Evolutionary conservation across 352 stramenopile genomes (phyloP).

Genomic region (Pythium periplocum): DNA sequence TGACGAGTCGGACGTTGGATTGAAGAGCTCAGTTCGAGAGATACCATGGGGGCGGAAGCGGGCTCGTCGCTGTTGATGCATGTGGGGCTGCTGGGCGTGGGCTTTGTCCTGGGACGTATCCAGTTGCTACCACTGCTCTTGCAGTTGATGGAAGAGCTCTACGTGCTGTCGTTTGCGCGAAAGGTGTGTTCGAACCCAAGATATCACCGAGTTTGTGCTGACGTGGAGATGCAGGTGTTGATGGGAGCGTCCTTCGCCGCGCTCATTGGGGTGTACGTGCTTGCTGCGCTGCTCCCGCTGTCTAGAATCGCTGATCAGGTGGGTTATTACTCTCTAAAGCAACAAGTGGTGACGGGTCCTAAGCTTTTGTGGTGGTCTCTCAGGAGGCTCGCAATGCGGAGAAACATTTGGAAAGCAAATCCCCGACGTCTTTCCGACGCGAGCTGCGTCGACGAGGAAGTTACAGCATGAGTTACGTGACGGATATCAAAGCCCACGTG

Average conservation of each 20-base stretch:
- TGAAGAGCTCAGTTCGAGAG: conserved; percentile 1
- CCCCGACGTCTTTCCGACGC: conserved; percentile 68
- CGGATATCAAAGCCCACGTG: conserved; percentile 84
- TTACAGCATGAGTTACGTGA: conserved; percentile 86
- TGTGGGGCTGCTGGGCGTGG: conserved; percentile 48
- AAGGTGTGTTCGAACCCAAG: conserved; percentile 28
- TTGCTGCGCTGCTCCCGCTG: conserved; percentile 55
- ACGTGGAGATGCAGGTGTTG: conserved; percentile 19
- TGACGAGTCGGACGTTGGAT: conserved; percentile 4
- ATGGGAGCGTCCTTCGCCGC: conserved; percentile 34
- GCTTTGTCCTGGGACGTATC: conserved; percentile 59
- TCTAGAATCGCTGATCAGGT: conserved; percentile 40
- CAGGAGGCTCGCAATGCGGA: conserved; percentile 24
- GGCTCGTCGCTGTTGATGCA: conserved; percentile 60
- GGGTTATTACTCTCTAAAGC: conserved; percentile 4
- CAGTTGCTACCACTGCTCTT: conserved; percentile 39
- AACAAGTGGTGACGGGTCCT: neutral
- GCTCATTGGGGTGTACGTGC: conserved; percentile 55
- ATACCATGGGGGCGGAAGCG: conserved; percentile 31
- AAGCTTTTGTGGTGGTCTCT: neutral
- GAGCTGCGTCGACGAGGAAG: conserved; percentile 77
- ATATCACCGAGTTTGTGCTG: too few species aligned
- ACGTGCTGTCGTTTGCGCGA: conserved; percentile 27
- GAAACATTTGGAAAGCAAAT: conserved; percentile 7
- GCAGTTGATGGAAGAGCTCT: conserved; percentile 44